Evolutionary conservation across 805 yeast genomes (phyloP).

Genomic region (Wickerhamomyces rabaulensis): DNA sequence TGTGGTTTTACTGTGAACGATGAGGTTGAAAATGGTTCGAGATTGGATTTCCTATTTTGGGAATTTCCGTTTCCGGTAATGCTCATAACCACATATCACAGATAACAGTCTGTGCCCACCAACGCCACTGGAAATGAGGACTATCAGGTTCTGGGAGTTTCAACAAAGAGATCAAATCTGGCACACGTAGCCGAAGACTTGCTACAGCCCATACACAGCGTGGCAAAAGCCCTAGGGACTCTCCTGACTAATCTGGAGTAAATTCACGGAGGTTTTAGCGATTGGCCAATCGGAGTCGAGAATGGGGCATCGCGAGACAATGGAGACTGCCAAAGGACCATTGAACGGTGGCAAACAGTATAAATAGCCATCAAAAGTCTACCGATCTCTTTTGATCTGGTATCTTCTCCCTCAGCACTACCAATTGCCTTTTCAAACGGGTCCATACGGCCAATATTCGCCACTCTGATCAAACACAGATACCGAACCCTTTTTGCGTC

Average conservation of each 20-base stretch:
- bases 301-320: background rate
- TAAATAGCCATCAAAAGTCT: too few relatives aligned
- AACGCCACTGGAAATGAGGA: too few relatives aligned
- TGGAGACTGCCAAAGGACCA: background rate
- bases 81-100: background rate
- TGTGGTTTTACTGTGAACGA: background rate
- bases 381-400: background rate
- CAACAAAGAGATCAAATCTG: too few relatives aligned
- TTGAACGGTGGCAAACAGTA: too few relatives aligned
- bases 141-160: too few relatives aligned
- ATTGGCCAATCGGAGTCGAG: slow-evolving; percentile 3
- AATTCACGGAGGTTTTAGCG: background rate
- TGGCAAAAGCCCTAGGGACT: too few relatives aligned
- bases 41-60: background rate
- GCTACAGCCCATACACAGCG: too few relatives aligned
- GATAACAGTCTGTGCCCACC: too few relatives aligned
- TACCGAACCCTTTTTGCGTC: background rate
- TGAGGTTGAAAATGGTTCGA: background rate
- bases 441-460: background rate
- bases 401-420: background rate
- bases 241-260: background rate
- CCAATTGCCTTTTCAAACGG: background rate
- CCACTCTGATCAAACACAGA: background rate
- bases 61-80: background rate
- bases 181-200: too few relatives aligned